A percentile compares a stretch with the other conserved stretches of the same genome.
These are phyloP conservation scores for Aspergillus eucalypticola DNA, from an alignment of 2,329 filamentous ascomycete species.

Conservation along the genomic window DNA sequence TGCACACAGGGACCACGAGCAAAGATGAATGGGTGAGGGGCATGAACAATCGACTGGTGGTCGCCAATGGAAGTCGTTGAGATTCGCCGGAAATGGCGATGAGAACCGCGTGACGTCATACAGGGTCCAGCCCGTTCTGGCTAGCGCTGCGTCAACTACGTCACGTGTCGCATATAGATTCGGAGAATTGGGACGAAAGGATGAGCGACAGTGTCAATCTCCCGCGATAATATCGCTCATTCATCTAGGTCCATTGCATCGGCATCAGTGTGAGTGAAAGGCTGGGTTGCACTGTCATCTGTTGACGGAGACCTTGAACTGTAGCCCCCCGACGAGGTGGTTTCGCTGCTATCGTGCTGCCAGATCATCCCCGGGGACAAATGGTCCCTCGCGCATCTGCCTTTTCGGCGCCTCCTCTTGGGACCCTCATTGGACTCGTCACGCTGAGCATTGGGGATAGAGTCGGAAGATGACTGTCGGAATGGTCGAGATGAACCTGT, in stretches of 20 bases:
- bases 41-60: not conserved
- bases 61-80: not conserved
- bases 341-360: constrained; percentile 17
- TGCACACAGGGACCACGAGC: not conserved
- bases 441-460: constrained; percentile 13
- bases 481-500: constrained; percentile 11
- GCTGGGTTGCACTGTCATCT: constrained; percentile 21
- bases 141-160: constrained; percentile 8
- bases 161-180: not conserved
- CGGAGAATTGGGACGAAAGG: not conserved
- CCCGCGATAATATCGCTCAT: constrained; percentile 4
- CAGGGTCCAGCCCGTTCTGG: not conserved
- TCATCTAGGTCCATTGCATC: constrained; percentile 42
- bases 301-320: constrained; percentile 25
- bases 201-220: not conserved
- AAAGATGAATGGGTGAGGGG: not conserved
- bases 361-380: constrained; percentile 13
- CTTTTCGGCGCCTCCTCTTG: constrained; percentile 31
- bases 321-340: constrained; percentile 21
- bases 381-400: constrained; percentile 20
- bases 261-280: constrained; percentile 13
- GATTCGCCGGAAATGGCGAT: constrained; percentile 12
- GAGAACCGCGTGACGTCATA: constrained; percentile 39
- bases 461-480: not conserved
- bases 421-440: constrained; percentile 18